Conservation (phyloP, 2,329 filamentous ascomycete genomes). For the Pseudocercospora musae region DNA sequence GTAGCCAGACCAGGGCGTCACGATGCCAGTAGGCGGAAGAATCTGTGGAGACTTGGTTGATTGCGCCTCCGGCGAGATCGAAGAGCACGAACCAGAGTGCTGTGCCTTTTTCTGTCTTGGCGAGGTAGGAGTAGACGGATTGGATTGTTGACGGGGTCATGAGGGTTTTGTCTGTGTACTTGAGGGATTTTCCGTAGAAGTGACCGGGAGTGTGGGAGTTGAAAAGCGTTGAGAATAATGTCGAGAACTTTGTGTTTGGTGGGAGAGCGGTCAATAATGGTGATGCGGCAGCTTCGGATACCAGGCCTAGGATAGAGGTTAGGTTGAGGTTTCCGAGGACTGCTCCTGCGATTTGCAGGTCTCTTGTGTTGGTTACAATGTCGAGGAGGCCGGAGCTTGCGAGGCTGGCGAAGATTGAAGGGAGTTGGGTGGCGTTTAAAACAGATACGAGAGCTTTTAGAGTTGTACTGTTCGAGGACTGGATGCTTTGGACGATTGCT, state of each 20-base stretch:
- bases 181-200: constrained; percentile 20
- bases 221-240: constrained; percentile 11
- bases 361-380: constrained; percentile 12
- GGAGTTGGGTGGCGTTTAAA: constrained; percentile 1
- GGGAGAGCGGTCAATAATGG: background rate
- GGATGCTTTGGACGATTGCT: constrained; percentile 5
- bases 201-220: constrained; percentile 15
- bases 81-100: constrained; percentile 20
- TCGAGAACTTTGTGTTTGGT: constrained; percentile 6
- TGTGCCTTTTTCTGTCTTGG: constrained; percentile 10
- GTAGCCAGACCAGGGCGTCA: constrained; percentile 19
- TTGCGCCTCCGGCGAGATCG: constrained; percentile 16
- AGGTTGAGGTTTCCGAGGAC: constrained; percentile 14
- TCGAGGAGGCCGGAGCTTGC: constrained; percentile 9
- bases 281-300: background rate
- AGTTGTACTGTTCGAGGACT: constrained; percentile 13
- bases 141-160: constrained; percentile 4
- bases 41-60: constrained; percentile 13
- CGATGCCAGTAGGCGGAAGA: constrained; percentile 17
- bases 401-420: constrained; percentile 11
- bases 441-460: background rate
- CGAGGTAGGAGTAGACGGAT: constrained; percentile 16
- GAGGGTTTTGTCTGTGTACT: constrained; percentile 6
- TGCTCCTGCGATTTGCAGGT: constrained; percentile 9
- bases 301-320: constrained; percentile 12